These are phyloP conservation scores for Cryphonectria parasitica DNA, from an alignment of 2,329 filamentous ascomycete genomes.

Conservation along the genomic window DNA sequence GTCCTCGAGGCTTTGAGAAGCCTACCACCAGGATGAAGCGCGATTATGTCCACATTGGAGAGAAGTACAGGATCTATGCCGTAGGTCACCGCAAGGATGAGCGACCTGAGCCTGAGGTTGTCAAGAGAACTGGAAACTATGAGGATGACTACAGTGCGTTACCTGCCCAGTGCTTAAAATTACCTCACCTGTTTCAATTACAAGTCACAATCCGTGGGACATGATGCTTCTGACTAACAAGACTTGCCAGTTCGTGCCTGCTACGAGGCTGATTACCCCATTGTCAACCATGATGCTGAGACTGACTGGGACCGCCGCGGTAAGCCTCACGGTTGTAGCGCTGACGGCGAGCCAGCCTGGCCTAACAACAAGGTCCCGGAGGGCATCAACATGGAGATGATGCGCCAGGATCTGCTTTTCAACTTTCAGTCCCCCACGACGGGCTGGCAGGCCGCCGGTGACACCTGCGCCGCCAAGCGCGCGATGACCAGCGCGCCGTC, in stretches of 20 bases:
- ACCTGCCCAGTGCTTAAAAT: too few relatives aligned
- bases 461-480: constrained; percentile 1
- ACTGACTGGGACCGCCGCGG: constrained; percentile 8
- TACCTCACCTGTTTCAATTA: background rate
- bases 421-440: too few relatives aligned
- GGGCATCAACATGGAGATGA: constrained; percentile 13
- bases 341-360: background rate
- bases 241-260: background rate
- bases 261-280: constrained; percentile 6
- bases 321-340: background rate
- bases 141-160: constrained; percentile 1
- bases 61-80: constrained; percentile 4
- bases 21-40: too few relatives aligned
- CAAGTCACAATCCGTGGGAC: background rate
- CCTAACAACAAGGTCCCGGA: background rate
- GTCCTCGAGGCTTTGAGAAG: background rate
- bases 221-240: background rate
- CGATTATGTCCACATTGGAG: background rate
- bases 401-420: background rate
- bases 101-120: background rate
- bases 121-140: background rate
- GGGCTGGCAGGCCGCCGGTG: background rate
- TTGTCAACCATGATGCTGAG: background rate
- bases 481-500: constrained; percentile 3
- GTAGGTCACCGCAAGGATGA: background rate